phyloP scores from a whole-genome alignment of 257 asterid genomes.

The Dorcoceras hygrometricum region DNA sequence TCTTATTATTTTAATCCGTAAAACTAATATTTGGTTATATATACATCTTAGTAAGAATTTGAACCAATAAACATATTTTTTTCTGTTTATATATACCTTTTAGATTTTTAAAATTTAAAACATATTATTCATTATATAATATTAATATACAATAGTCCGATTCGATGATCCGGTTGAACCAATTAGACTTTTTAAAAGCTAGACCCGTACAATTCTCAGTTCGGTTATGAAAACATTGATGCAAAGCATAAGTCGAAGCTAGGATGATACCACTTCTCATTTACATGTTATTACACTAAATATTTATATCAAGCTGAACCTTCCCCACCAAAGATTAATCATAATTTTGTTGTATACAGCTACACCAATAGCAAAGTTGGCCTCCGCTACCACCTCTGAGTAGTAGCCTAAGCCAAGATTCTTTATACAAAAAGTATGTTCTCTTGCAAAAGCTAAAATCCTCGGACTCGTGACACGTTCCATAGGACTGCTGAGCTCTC shows the following conservation, averaged over 20 bases:
- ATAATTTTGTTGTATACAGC: not conserved
- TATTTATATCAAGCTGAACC: not conserved
- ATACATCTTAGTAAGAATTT: too few relatives aligned
- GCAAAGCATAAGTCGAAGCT: not conserved
- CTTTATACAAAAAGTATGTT: not conserved
- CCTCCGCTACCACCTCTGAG: not conserved
- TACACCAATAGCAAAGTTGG: conserved; percentile 3
- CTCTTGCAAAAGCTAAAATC: not conserved
- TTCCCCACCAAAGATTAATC: conserved; percentile 1
- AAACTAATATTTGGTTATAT: too few relatives aligned
- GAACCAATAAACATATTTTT: too few relatives aligned
- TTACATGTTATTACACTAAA: not conserved
- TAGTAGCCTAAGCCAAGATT: not conserved
- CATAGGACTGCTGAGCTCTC: not conserved
- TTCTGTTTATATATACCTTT: too few relatives aligned
- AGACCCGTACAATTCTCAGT: too few relatives aligned
- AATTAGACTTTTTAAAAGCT: too few relatives aligned
- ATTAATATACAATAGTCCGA: too few relatives aligned
- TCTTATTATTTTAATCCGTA: too few relatives aligned
- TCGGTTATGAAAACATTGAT: too few relatives aligned
- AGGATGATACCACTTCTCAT: not conserved
- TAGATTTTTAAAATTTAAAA: too few relatives aligned
- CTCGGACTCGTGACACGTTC: not conserved
- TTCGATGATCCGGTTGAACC: too few relatives aligned
- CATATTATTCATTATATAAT: too few relatives aligned